Evolutionary conservation across 2,329 filamentous ascomycete genomes (phyloP).

Genomic region (Didymella glomerata): DNA sequence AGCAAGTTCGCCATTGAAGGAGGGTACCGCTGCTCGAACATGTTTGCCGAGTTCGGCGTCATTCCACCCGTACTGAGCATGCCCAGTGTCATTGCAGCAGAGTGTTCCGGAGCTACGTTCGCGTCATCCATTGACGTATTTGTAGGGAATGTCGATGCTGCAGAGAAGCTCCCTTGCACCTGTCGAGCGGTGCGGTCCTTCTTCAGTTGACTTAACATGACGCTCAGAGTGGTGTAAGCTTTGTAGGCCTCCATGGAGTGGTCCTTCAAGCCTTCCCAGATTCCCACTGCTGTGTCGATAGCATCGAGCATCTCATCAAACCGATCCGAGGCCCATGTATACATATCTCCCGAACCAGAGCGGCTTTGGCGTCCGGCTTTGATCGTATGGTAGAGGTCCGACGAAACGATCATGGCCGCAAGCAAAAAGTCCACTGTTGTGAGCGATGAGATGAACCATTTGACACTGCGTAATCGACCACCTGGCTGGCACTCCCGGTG

Average conservation of each 20-base stretch:
- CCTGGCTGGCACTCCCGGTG: conserved; percentile 76
- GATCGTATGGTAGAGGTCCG: conserved; percentile 79
- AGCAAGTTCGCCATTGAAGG: conserved; percentile 50
- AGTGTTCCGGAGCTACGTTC: conserved; percentile 67
- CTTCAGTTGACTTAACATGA: conserved; percentile 83
- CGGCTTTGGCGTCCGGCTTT: conserved; percentile 53
- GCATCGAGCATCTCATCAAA: conserved; percentile 78
- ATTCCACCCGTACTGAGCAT: conserved; percentile 70
- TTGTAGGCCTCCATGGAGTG: conserved; percentile 90
- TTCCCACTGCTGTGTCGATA: conserved; percentile 75
- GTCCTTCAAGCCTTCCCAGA: conserved; percentile 82
- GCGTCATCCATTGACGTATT: conserved; percentile 59
- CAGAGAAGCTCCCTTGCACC: conserved; percentile 43
- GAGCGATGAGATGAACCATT: conserved; percentile 80
- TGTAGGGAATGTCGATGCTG: conserved; percentile 40
- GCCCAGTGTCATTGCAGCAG: conserved; percentile 74
- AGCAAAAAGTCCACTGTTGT: conserved; percentile 87
- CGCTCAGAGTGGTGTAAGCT: conserved; percentile 78
- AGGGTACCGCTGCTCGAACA: conserved; percentile 52
- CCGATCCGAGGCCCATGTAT: conserved; percentile 57
- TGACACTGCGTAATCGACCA: conserved; percentile 75
- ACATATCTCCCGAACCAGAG: conserved; percentile 48
- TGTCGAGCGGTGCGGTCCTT: conserved; percentile 52
- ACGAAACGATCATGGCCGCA: conserved; percentile 81
- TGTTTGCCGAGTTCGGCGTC: conserved; percentile 58